phyloP scores from a whole-genome alignment of 2,329 filamentous ascomycete genomes.

The Aureobasidium uvarum region DNA sequence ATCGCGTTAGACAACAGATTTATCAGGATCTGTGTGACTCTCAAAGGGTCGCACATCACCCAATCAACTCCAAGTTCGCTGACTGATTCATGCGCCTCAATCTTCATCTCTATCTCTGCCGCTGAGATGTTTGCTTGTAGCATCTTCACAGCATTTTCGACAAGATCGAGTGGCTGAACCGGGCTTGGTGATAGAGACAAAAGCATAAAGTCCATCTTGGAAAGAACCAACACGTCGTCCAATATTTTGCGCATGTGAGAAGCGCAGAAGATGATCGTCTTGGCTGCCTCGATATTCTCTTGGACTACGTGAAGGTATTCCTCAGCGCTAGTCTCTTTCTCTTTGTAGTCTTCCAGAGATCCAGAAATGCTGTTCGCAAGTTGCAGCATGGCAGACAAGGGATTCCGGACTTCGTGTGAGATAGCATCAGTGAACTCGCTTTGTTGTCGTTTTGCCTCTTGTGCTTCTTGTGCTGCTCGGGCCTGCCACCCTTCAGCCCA shows the following conservation, averaged over 20 bases:
- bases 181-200: constrained; percentile 42
- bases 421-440: constrained; percentile 42
- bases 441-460: constrained; percentile 40
- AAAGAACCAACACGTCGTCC: constrained; percentile 49
- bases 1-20: constrained; percentile 38
- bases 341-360: constrained; percentile 32
- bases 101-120: constrained; percentile 37
- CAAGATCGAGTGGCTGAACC: constrained; percentile 39
- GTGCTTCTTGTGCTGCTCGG: constrained; percentile 38
- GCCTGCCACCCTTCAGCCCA: constrained; percentile 35
- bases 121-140: constrained; percentile 42
- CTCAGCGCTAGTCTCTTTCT: not conserved
- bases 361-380: constrained; percentile 45
- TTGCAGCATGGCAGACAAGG: constrained; percentile 46
- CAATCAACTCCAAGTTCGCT: constrained; percentile 36
- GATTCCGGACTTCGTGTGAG: constrained; percentile 48
- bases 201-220: constrained; percentile 38
- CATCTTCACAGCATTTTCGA: constrained; percentile 40
- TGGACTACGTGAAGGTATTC: not conserved
- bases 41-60: constrained; percentile 34
- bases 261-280: constrained; percentile 19
- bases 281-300: constrained; percentile 30
- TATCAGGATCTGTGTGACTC: constrained; percentile 37
- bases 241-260: constrained; percentile 40
- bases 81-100: constrained; percentile 39